A percentile compares a stretch with the other conserved stretches of the same genome.
Evolutionary conservation across 2,329 filamentous ascomycete species (phyloP).

Genomic region (Xylariaceae sp.): DNA sequence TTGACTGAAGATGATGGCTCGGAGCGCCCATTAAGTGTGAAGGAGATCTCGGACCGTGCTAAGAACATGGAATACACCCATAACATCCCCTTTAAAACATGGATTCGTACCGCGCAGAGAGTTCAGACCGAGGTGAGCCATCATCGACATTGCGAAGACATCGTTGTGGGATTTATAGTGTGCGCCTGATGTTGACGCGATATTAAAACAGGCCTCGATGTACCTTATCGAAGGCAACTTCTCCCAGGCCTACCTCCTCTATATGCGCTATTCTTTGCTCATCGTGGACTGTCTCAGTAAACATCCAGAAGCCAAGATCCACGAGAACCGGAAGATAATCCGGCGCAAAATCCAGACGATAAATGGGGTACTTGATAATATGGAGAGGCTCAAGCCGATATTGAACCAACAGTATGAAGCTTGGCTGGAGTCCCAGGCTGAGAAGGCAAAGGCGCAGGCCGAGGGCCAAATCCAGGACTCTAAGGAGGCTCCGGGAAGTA

Average conservation of each 20-base stretch:
- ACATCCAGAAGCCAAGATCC: conserved; percentile 69
- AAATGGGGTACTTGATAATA: conserved; percentile 56
- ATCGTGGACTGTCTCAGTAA: conserved; percentile 67
- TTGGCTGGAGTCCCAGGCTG: conserved; percentile 54
- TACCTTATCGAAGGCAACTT: conserved; percentile 83
- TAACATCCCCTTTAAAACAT: conserved; percentile 70
- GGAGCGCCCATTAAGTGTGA: conserved; percentile 61
- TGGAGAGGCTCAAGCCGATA: conserved; percentile 75
- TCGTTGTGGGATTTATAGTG: background rate
- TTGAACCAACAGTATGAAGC: conserved; percentile 67
- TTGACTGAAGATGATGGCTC: conserved; percentile 19
- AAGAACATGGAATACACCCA: conserved; percentile 76
- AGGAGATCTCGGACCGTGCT: conserved; percentile 71
- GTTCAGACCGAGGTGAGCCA: conserved; percentile 69
- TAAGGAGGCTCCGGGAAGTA: conserved; percentile 16
- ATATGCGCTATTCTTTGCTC: conserved; percentile 86
- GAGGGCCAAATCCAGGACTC: conserved; percentile 17
- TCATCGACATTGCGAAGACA: background rate
- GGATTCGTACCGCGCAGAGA: conserved; percentile 74
- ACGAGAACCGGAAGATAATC: conserved; percentile 60
- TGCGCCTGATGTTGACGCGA: conserved; percentile 2
- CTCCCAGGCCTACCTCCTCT: conserved; percentile 80
- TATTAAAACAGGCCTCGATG: conserved; percentile 61
- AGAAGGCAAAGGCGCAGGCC: conserved; percentile 32
- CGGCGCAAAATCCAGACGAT: conserved; percentile 46